phyloP scores from a whole-genome alignment of 1,284 basidiomycete genomes.

The Pyrrhoderma noxium region DNA sequence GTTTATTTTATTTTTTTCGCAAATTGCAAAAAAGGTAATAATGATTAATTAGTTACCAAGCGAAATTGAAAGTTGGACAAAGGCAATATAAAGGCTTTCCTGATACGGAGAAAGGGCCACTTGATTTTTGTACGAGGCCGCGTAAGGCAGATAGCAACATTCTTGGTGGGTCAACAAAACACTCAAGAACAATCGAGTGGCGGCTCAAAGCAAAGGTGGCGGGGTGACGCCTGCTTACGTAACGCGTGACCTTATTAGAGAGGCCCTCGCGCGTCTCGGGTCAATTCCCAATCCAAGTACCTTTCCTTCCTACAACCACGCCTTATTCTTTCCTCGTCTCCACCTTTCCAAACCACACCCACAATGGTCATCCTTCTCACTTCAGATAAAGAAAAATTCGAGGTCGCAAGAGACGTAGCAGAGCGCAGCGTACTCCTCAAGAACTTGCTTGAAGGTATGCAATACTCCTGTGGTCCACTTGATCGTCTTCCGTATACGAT shows the following conservation, averaged over 20 bases:
- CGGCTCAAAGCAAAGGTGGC: no score
- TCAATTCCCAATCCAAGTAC: conserved; percentile 14
- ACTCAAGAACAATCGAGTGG: no score
- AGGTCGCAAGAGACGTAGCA: conserved; percentile 90
- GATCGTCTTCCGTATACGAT: conserved; percentile 8
- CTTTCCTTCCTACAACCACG: conserved; percentile 14
- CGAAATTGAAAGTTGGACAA: conserved; percentile 15
- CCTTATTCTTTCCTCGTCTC: conserved; percentile 12
- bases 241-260: not conserved
- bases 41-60: conserved; percentile 7
- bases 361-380: conserved; percentile 78
- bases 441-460: conserved; percentile 97
- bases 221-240: not conserved
- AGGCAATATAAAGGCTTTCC: no score
- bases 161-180: no score
- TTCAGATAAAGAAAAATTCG: conserved; percentile 94
- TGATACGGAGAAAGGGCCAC: conserved; percentile 10
- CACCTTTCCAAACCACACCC: conserved; percentile 8
- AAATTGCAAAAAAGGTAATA: conserved; percentile 7
- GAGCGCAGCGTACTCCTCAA: conserved; percentile 96
- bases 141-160: conserved; percentile 12
- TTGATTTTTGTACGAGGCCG: not conserved
- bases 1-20: not conserved
- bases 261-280: no score
- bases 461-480: conserved; percentile 11